These are phyloP conservation scores for Trametes hirsuta DNA, from an alignment of 1,284 basidiomycete species.

Conservation along the genomic window DNA sequence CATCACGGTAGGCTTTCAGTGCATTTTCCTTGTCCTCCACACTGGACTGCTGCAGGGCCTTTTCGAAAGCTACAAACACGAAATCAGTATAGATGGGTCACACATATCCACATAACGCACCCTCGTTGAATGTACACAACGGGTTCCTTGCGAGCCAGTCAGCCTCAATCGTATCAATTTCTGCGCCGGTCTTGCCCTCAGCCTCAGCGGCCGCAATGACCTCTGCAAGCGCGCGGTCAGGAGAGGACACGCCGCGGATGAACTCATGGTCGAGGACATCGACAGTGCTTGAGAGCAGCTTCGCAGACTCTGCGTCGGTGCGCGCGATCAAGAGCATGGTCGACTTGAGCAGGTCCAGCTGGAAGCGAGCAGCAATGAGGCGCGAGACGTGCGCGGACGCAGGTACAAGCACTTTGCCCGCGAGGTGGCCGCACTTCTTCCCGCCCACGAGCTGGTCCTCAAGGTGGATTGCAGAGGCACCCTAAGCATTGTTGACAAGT, in stretches of 20 bases:
- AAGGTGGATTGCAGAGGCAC: conserved; percentile 86
- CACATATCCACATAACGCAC: conserved; percentile 40
- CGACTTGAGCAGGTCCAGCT: conserved; percentile 85
- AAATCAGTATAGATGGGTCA: conserved; percentile 2
- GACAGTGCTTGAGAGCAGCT: conserved; percentile 83
- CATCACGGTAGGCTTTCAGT: conserved; percentile 60
- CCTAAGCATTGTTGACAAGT: conserved; percentile 43
- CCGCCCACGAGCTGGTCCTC: conserved; percentile 94
- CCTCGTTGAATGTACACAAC: conserved; percentile 85
- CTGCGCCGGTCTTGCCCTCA: conserved; percentile 66
- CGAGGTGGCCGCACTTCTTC: conserved; percentile 93
- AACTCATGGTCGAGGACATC: conserved; percentile 79
- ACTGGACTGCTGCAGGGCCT: conserved; percentile 50
- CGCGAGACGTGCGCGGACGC: conserved; percentile 86
- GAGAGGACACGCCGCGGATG: conserved; percentile 72
- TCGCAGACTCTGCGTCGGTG: conserved; percentile 91
- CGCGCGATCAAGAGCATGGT: conserved; percentile 90
- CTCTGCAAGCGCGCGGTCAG: conserved; percentile 68
- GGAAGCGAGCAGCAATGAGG: conserved; percentile 83
- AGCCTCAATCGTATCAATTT: conserved; percentile 78
- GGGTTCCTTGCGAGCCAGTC: conserved; percentile 78
- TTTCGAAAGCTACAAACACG: conserved; percentile 56
- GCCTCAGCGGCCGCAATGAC: conserved; percentile 76
- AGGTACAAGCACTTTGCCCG: conserved; percentile 93
- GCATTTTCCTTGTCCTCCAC: conserved; percentile 61